Conservation (phyloP, 306 rosid genomes). For the Trifolium pratense region DNA sequence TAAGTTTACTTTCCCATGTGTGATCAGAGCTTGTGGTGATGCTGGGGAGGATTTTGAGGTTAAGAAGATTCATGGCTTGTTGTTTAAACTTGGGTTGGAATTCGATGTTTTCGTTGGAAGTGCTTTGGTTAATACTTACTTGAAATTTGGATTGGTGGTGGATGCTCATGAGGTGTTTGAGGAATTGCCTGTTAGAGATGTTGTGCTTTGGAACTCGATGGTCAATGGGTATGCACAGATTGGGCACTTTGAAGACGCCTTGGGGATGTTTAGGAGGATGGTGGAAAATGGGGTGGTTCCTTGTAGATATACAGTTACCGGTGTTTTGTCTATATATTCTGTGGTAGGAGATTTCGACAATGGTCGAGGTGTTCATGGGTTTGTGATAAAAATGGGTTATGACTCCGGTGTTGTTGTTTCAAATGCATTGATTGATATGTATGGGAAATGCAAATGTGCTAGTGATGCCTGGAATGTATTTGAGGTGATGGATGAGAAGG, state of each 20-base stretch:
- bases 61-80: constrained; percentile 70
- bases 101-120: constrained; percentile 80
- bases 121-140: constrained; percentile 70
- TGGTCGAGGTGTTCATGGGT: constrained; percentile 72
- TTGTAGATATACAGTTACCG: constrained; percentile 64
- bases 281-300: constrained; percentile 59
- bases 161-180: constrained; percentile 72
- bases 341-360: constrained; percentile 55
- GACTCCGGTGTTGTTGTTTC: constrained; percentile 61
- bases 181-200: constrained; percentile 71
- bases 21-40: constrained; percentile 66
- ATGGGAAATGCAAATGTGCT: constrained; percentile 77
- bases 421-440: constrained; percentile 83
- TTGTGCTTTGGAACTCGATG: constrained; percentile 89
- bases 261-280: constrained; percentile 69
- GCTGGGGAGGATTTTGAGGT: constrained; percentile 53
- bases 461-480: constrained; percentile 64
- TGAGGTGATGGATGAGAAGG: constrained; percentile 73
- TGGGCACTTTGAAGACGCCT: constrained; percentile 68
- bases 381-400: constrained; percentile 69
- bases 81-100: constrained; percentile 76
- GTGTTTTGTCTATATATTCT: constrained; percentile 70
- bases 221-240: constrained; percentile 74
- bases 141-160: constrained; percentile 58
- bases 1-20: constrained; percentile 76